Percentiles rank a stretch among this genome's conserved stretches.
These are phyloP conservation scores for Colletotrichum liaoningense DNA, from an alignment of 2,329 filamentous ascomycete genomes.

Conservation along the genomic window DNA sequence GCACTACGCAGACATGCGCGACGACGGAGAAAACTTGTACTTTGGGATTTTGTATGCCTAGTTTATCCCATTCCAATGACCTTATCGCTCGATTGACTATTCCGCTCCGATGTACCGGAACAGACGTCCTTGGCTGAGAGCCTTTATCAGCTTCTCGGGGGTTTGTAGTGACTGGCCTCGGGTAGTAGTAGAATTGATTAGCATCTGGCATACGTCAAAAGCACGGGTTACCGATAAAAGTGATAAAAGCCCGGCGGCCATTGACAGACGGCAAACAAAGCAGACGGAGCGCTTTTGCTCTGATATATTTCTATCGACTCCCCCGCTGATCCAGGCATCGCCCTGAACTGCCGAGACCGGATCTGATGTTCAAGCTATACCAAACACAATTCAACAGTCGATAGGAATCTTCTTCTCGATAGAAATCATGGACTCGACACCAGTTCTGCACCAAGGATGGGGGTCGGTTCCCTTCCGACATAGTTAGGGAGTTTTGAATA, in stretches of 20 bases:
- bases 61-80: constrained; percentile 15
- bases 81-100: constrained; percentile 27
- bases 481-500: too few species aligned
- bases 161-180: too few species aligned
- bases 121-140: background rate
- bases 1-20: background rate
- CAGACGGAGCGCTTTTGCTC: background rate
- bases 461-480: constrained; percentile 12
- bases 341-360: background rate
- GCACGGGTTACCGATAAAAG: background rate
- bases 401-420: too few species aligned
- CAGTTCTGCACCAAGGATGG: constrained; percentile 33
- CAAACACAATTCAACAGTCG: too few species aligned
- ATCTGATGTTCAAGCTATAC: too few species aligned
- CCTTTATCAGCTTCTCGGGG: constrained; percentile 6
- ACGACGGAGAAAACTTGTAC: background rate
- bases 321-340: too few species aligned
- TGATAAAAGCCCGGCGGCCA: constrained; percentile 6
- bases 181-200: background rate
- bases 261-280: background rate
- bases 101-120: background rate
- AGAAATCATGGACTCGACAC: constrained; percentile 25
- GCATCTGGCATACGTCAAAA: background rate
- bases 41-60: background rate
- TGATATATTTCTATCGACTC: constrained; percentile 5